Conservation (phyloP, 352 stramenopile genomes). For the Phytophthora chlamydospora region DNA sequence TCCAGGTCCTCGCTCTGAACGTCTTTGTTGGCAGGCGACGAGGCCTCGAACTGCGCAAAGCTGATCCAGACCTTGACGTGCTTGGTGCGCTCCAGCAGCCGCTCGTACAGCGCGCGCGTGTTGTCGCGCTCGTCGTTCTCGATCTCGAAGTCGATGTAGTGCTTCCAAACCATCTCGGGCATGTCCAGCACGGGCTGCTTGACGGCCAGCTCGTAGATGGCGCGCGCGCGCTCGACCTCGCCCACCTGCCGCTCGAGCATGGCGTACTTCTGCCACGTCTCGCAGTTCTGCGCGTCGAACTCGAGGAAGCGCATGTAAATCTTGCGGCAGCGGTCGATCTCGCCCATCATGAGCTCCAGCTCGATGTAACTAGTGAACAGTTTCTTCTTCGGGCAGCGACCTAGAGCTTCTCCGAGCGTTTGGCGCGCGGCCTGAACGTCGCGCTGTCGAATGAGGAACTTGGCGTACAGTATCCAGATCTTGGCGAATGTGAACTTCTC, state of each 20-base stretch:
- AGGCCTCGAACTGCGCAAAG: constrained; percentile 90
- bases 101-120: constrained; percentile 94
- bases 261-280: constrained; percentile 96
- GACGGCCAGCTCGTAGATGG: constrained; percentile 97
- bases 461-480: constrained; percentile 97
- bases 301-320: constrained; percentile 90
- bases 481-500: constrained; percentile 98
- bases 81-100: constrained; percentile 95
- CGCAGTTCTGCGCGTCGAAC: constrained; percentile 90
- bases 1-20: constrained; percentile 53
- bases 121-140: constrained; percentile 81
- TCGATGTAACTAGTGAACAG: constrained; percentile 94
- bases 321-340: constrained; percentile 96
- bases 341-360: constrained; percentile 97
- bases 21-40: constrained; percentile 27
- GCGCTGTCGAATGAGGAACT: constrained; percentile 96
- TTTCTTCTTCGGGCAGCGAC: constrained; percentile 93
- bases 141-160: constrained; percentile 99
- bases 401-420: constrained; percentile 94
- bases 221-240: constrained; percentile 93
- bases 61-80: constrained; percentile 98
- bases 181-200: constrained; percentile 96
- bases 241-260: constrained; percentile 96
- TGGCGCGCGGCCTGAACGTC: constrained; percentile 92
- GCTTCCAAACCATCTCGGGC: constrained; percentile 99